phyloP scores from a whole-genome alignment of 768 basidiomycete genomes.

The Tephrocybe sp. region DNA sequence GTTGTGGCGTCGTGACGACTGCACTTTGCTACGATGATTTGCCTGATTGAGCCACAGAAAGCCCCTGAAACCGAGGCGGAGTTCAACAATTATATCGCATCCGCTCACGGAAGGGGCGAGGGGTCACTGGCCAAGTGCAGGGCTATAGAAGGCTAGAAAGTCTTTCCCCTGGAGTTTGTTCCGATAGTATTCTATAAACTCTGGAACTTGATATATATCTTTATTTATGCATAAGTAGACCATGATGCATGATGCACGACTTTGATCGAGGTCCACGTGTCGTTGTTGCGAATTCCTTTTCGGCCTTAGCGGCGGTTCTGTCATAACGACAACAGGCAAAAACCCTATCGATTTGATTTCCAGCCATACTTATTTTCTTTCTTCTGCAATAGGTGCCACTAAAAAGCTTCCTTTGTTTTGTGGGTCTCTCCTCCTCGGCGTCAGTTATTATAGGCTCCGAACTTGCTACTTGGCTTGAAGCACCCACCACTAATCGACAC shows the following conservation, averaged over 20 bases:
- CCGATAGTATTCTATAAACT: not conserved
- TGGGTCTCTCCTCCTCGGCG: slow-evolving; percentile 1
- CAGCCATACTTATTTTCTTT: slow-evolving; percentile 10
- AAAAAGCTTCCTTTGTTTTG: slow-evolving; percentile 1
- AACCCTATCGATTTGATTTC: slow-evolving; percentile 19
- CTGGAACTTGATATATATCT: not conserved
- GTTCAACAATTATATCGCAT: not conserved
- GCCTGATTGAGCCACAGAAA: not conserved
- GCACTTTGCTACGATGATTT: not conserved
- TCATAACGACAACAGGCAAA: slow-evolving; percentile 18
- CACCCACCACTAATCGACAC: slow-evolving; percentile 7
- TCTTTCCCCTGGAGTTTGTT: not conserved
- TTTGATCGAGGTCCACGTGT: slow-evolving; percentile 16
- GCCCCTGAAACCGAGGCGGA: not conserved
- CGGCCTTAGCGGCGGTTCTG: slow-evolving; percentile 13
- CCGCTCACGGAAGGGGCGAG: not conserved
- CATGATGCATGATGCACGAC: slow-evolving; percentile 8
- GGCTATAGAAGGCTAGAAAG: not conserved
- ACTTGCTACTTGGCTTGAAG: slow-evolving; percentile 5
- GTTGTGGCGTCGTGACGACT: slow-evolving; percentile 5
- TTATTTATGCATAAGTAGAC: slow-evolving; percentile 1
- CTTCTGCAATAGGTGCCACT: slow-evolving; percentile 1
- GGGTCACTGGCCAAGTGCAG: not conserved
- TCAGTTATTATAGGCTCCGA: slow-evolving; percentile 6
- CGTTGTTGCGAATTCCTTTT: slow-evolving; percentile 9